Base-by-base conservation (phyloP, 1,284 basidiomycete genomes). In the Ustilago xerochloae region DNA sequence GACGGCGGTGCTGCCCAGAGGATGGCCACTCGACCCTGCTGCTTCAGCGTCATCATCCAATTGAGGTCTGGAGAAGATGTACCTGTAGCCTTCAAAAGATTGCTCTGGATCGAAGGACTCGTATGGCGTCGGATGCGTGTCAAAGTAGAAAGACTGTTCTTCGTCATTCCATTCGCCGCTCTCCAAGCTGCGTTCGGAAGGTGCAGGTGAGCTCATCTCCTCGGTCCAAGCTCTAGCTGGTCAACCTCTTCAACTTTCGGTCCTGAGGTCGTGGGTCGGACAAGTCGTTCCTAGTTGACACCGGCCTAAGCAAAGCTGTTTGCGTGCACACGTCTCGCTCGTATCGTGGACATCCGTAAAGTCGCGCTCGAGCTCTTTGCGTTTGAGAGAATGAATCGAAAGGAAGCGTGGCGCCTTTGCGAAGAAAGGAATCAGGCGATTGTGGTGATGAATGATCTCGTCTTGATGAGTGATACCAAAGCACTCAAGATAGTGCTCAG, bases 321-420 rank as follows among this genome's bases (percentile, higher is more conserved):
- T 26, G 33, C 60, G 60, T n/a, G 56, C 48, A 18, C 70, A 73
- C n/a, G 70, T 67, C 16, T 67, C 54, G 32, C 15, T 16, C 2
- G 70, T 63, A 36, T 67, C 64, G 9, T 15, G 26, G 2, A 53
- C 56, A n/a, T 67, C 36, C 38, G 60, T 63, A 20, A 33, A 65
- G 49, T 69, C 71, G 16, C 65, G 49, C 2, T 74, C 71, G 43
- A 74, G 65, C 46, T 74, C 65, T 36, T 69, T 74, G 15, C 58
- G 32, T 39, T 61, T 63, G 45, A 74, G 49, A 16, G 71, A 66
- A 20, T 69, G 71, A 15, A 74, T 63, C 15, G 71, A 74, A 4
- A 74, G 51, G 22, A 74, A 74, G 30, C 71, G 61, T 9, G 71
- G 65, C 8, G 71, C 71, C 53, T 63, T 67, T 24, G 50, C 39